These are phyloP conservation scores for Aspergillus felis DNA, from an alignment of 2,329 filamentous ascomycete species.

Conservation along the genomic window DNA sequence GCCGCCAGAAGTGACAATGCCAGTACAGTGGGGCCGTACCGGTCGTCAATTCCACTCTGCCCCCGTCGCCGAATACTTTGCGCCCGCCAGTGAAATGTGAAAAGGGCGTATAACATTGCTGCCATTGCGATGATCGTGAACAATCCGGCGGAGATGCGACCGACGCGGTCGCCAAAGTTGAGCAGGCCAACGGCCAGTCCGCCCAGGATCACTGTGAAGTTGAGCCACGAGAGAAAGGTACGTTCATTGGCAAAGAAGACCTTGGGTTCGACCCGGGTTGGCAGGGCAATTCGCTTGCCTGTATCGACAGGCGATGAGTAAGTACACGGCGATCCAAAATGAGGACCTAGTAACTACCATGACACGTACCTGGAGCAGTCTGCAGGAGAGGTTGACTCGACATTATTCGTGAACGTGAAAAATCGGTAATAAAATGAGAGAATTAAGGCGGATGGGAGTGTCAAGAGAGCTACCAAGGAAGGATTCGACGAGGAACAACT, in stretches of 20 bases:
- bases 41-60: conserved; percentile 94
- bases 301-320: conserved; percentile 9
- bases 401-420: conserved; percentile 54
- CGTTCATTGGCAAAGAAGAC: conserved; percentile 99
- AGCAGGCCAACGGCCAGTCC: conserved; percentile 94
- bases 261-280: conserved; percentile 96
- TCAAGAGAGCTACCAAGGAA: background rate
- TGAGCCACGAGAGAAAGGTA: conserved; percentile 98
- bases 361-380: conserved; percentile 72
- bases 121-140: conserved; percentile 94
- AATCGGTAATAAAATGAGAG: background rate
- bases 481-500: background rate
- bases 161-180: conserved; percentile 93
- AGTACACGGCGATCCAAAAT: background rate
- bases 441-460: background rate
- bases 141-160: conserved; percentile 87
- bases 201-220: conserved; percentile 98
- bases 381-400: conserved; percentile 95
- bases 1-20: conserved; percentile 81
- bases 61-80: conserved; percentile 87
- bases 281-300: conserved; percentile 98
- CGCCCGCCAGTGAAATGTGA: conserved; percentile 96
- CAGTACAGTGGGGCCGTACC: conserved; percentile 87
- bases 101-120: conserved; percentile 90
- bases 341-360: background rate